Evolutionary conservation across 2,329 filamentous ascomycete genomes (phyloP).

Genomic region (Scortechinia acanthostroma): DNA sequence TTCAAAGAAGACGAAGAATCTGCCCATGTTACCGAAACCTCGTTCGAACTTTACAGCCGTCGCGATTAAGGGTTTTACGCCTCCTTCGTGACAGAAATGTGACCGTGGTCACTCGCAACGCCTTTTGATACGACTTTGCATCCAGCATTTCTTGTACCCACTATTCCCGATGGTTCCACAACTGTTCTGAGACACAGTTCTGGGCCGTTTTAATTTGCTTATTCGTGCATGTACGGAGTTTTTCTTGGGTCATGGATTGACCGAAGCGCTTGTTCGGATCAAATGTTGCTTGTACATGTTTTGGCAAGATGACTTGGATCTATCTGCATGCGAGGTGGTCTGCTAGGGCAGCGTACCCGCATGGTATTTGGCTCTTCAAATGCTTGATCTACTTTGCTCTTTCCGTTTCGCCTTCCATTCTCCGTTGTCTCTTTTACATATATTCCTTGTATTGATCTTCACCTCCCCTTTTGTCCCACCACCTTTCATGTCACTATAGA

Average conservation of each 20-base stretch:
- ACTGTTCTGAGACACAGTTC: too few species aligned
- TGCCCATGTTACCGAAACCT: slow-evolving; percentile 17
- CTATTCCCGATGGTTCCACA: too few species aligned
- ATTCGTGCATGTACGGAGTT: background rate
- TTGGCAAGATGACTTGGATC: background rate
- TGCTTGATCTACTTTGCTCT: background rate
- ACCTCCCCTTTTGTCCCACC: too few species aligned
- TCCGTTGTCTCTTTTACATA: background rate
- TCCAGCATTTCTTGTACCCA: too few species aligned
- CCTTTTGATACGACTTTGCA: too few species aligned
- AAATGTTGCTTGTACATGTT: background rate
- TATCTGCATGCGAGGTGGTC: background rate
- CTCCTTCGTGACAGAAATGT: too few species aligned
- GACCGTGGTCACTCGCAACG: too few species aligned
- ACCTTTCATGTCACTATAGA: too few species aligned
- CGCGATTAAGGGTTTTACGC: slow-evolving; percentile 5
- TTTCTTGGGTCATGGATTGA: slow-evolving; percentile 1
- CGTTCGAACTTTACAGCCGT: slow-evolving; percentile 20
- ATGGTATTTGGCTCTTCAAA: background rate
- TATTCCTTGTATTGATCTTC: too few species aligned
- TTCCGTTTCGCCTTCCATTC: background rate
- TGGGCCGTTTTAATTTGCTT: too few species aligned
- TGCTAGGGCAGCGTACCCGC: background rate
- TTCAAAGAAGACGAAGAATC: slow-evolving; percentile 26
- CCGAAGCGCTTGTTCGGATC: background rate